Base-by-base conservation (phyloP, 176 grass and related monocot species). In the Oryza officinalis region DNA sequence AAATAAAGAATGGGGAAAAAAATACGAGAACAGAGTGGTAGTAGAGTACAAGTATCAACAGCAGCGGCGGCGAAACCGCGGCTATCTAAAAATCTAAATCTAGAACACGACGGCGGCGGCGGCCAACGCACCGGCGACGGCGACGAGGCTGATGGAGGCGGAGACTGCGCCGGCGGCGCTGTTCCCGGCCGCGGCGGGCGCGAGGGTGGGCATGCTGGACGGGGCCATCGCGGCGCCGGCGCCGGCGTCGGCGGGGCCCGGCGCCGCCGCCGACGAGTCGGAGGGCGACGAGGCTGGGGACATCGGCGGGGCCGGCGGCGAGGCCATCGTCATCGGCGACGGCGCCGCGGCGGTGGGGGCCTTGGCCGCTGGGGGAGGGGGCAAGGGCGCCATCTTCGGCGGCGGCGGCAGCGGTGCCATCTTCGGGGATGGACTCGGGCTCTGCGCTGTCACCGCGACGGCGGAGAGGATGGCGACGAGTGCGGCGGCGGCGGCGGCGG, bases 51-150 rank as follows among this genome's bases (percentile, higher is more conserved):
- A 7, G 40, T 65, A 83, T 83, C 74, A 72, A 78, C 79, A 82
- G 50, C 37, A 50, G 22, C 52, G 52, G 52, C 18, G 20, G 20
- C 52, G 52, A 57, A 57, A 22, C 52, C 52, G 18, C 52, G 49
- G 52, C 52, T 57, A 54, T 4, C 18, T 57, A 20, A 1, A 3
- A 33, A 33, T 13, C 17, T 18, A 31, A 31, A 74, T 25, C 83
- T 90, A 90, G 84, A 86, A 90, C 57, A 82, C 46, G 43, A 84
- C 33, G 0, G 78, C 60, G 32, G 78, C 60, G 32, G 80, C 71
- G 2, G 78, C 71, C 25, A 84, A 49, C 0, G 77, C 63, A 0
- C 78, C 69, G 63, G 79, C 70, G 27, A 65, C 65, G n/a, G 70
- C 54, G 43, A 69, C 33, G 33, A 94, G 65, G 71, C 75, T 76